A percentile compares a stretch with the other conserved stretches of the same genome.
These are phyloP conservation scores for Cercis canadensis DNA, from an alignment of 306 rosid genomes.

Conservation along the genomic window DNA sequence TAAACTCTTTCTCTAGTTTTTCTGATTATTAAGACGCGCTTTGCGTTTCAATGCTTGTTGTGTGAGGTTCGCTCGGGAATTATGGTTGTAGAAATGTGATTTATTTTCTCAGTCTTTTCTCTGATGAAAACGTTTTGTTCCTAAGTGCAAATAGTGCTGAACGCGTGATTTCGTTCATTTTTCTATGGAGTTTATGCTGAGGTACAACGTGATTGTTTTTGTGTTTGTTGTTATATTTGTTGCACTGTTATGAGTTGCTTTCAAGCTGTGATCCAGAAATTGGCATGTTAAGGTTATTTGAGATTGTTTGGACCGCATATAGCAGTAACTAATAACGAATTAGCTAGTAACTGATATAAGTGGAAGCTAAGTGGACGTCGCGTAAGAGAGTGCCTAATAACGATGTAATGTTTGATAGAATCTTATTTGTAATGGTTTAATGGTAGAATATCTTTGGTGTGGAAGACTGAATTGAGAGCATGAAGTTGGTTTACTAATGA, in stretches of 20 bases:
- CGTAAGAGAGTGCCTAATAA: neutral
- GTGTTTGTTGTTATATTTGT: too few species aligned
- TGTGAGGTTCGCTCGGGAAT: neutral
- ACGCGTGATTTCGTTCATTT: neutral
- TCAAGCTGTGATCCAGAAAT: neutral
- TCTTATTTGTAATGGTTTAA: neutral
- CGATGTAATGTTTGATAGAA: neutral
- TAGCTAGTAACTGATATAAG: neutral
- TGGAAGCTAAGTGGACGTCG: constrained; percentile 2
- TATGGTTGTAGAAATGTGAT: neutral
- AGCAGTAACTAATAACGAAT: neutral
- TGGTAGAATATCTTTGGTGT: too few species aligned
- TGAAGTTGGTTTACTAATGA: neutral
- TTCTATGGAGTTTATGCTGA: constrained; percentile 2
- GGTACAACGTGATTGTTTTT: constrained; percentile 23
- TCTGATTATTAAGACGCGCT: neutral
- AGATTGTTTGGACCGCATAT: neutral
- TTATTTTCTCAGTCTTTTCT: neutral
- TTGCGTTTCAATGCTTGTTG: neutral
- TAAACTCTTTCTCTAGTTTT: neutral
- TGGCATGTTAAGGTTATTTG: neutral
- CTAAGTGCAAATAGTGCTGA: neutral
- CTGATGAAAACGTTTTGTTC: neutral
- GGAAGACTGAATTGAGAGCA: too few species aligned
- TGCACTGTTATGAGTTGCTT: neutral